Conservation (phyloP, 495 filamentous ascomycete genomes). For the Penicillium manginii region DNA sequence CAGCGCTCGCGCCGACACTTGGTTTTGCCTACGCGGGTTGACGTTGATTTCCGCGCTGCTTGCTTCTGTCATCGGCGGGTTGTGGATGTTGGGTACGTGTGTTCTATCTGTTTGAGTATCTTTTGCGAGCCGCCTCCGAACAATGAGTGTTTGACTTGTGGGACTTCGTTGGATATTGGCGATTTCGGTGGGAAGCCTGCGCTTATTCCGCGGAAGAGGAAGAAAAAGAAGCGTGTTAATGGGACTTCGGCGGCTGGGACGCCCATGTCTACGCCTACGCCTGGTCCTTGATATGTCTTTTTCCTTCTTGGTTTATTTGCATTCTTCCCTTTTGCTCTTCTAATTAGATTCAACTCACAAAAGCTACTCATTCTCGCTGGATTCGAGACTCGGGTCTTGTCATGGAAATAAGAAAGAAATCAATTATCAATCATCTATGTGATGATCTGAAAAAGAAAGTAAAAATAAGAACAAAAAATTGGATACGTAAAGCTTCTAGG, state of each 20-base stretch:
- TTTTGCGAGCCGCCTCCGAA: conserved; percentile 68
- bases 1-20: conserved; percentile 66
- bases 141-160: conserved; percentile 87
- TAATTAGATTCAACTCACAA: not conserved
- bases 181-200: conserved; percentile 75
- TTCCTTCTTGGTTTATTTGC: not conserved
- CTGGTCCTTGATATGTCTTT: conserved; percentile 37
- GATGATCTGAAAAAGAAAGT: not conserved
- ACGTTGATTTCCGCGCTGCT: conserved; percentile 93
- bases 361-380: conserved; percentile 13
- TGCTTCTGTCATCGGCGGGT: conserved; percentile 95
- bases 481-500: conserved; percentile 13
- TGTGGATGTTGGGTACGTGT: conserved; percentile 92
- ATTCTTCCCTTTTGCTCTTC: not conserved
- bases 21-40: conserved; percentile 76
- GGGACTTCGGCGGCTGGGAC: conserved; percentile 46
- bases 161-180: conserved; percentile 75
- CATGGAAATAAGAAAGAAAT: not conserved
- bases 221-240: conserved; percentile 64
- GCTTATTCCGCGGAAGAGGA: conserved; percentile 76
- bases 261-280: conserved; percentile 46
- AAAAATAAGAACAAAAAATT: not conserved
- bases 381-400: conserved; percentile 7
- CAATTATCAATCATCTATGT: not conserved
- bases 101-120: conserved; percentile 92